A percentile compares a stretch with the other conserved stretches of the same genome.
Conservation (phyloP, 2,329 filamentous ascomycete genomes). For the Epichloe festucae region DNA sequence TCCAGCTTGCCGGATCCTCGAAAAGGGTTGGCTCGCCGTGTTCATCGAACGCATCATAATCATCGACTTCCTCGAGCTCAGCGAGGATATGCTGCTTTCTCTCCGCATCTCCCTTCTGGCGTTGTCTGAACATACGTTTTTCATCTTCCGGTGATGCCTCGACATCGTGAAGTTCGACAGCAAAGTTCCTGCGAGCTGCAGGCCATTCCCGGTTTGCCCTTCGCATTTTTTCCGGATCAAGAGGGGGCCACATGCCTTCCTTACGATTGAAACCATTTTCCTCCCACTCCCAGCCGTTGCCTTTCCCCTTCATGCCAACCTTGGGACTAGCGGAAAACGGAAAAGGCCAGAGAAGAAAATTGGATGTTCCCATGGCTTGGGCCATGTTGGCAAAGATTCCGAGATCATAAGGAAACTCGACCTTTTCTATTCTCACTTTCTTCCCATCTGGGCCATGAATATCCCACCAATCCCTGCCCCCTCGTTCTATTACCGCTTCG, state of each 20-base stretch:
- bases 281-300: constrained; percentile 48
- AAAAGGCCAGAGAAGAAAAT: constrained; percentile 54
- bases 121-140: constrained; percentile 33
- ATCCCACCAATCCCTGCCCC: constrained; percentile 33
- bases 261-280: constrained; percentile 66
- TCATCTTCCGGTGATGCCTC: constrained; percentile 29
- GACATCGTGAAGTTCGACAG: constrained; percentile 20
- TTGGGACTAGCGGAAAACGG: constrained; percentile 46
- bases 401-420: constrained; percentile 75
- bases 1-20: constrained; percentile 51
- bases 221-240: constrained; percentile 44
- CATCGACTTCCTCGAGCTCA: constrained; percentile 42
- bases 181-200: constrained; percentile 22
- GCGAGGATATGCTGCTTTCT: constrained; percentile 29
- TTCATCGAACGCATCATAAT: constrained; percentile 31
- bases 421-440: constrained; percentile 39
- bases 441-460: constrained; percentile 21
- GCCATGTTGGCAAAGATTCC: constrained; percentile 62
- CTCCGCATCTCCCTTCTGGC: constrained; percentile 35
- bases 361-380: constrained; percentile 61
- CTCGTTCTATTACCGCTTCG: constrained; percentile 39
- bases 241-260: constrained; percentile 48
- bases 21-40: constrained; percentile 44
- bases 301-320: constrained; percentile 25
- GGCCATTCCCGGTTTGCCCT: constrained; percentile 27